phyloP scores from a whole-genome alignment of 2,329 filamentous ascomycete species.

The Aspergillus eucalypticola region DNA sequence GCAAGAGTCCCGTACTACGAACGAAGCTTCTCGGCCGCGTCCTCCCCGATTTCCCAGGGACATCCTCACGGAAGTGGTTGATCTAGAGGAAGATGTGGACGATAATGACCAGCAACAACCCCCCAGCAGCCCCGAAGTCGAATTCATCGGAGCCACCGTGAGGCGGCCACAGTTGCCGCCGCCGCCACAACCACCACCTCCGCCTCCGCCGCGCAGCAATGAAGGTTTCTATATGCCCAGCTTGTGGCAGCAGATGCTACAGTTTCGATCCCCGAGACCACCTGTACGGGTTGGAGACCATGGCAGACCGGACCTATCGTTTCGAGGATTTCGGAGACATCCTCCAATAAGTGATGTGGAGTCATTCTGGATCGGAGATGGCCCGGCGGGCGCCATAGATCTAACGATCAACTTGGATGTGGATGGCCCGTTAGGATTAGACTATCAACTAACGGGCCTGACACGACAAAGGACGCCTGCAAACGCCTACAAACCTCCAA shows the following conservation, averaged over 20 bases:
- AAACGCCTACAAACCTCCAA: conserved; percentile 60
- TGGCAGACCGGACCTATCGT: neutral
- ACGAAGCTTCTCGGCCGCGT: conserved; percentile 13
- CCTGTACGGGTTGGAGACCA: neutral
- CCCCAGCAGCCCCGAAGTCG: conserved; percentile 50
- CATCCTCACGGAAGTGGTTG: conserved; percentile 41
- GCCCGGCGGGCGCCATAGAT: conserved; percentile 23
- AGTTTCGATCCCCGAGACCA: neutral
- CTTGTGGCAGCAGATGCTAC: conserved; percentile 17
- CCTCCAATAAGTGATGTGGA: conserved; percentile 15
- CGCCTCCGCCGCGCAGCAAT: neutral
- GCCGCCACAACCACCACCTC: conserved; percentile 12
- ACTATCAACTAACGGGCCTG: conserved; percentile 49
- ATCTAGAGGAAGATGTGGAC: conserved; percentile 41
- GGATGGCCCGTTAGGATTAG: conserved; percentile 28
- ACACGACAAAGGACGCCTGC: conserved; percentile 31
- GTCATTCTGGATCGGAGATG: conserved; percentile 28
- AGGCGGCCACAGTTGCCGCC: conserved; percentile 20
- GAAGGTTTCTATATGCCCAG: neutral
- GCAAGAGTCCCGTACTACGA: too few relatives aligned
- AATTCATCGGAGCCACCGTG: conserved; percentile 46
- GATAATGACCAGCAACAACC: conserved; percentile 19
- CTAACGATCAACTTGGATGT: conserved; percentile 29
- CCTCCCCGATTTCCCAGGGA: conserved; percentile 40
- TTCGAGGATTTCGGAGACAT: neutral